Conservation (phyloP, 139 green algal genomes). For the Deuterostichococcus epilithicus region DNA sequence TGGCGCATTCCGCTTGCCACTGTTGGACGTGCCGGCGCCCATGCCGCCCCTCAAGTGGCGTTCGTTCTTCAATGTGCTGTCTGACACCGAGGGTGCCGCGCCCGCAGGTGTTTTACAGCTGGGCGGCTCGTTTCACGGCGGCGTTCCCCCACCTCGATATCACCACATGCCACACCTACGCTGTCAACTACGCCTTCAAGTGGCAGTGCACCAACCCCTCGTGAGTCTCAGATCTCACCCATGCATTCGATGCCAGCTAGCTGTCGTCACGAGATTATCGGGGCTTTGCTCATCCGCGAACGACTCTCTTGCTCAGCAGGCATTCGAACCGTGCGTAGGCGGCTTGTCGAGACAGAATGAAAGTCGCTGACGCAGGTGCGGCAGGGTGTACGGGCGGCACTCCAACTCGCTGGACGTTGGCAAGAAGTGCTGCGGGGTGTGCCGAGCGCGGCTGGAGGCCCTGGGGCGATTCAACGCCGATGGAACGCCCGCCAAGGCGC, state of each 20-base stretch:
- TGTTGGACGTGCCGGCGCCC: too few species aligned
- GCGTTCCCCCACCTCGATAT: constrained; percentile 39
- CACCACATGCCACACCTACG: constrained; percentile 60
- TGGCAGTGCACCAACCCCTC: constrained; percentile 50
- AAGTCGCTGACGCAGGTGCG: constrained; percentile 19
- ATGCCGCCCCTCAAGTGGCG: too few species aligned
- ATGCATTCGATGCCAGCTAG: too few species aligned
- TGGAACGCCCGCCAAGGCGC: constrained; percentile 20
- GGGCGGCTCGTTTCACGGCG: constrained; percentile 30
- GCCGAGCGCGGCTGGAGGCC: constrained; percentile 31
- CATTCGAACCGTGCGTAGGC: too few species aligned
- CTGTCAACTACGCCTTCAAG: constrained; percentile 36
- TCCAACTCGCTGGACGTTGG: constrained; percentile 51
- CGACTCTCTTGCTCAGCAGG: too few species aligned
- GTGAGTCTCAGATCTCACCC: too few species aligned
- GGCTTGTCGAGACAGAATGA: neutral
- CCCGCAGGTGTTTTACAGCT: constrained; percentile 39
- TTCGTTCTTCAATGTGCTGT: neutral
- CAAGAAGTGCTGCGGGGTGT: constrained; percentile 47
- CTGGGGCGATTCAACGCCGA: constrained; percentile 48
- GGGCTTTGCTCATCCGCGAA: too few species aligned
- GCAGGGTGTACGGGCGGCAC: constrained; percentile 46
- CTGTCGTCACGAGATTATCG: too few species aligned
- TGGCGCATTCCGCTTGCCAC: too few species aligned
- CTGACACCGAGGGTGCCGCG: too few species aligned